Evolutionary conservation across 257 asterid species (phyloP).

Genomic region (Forsythia suspensa): DNA sequence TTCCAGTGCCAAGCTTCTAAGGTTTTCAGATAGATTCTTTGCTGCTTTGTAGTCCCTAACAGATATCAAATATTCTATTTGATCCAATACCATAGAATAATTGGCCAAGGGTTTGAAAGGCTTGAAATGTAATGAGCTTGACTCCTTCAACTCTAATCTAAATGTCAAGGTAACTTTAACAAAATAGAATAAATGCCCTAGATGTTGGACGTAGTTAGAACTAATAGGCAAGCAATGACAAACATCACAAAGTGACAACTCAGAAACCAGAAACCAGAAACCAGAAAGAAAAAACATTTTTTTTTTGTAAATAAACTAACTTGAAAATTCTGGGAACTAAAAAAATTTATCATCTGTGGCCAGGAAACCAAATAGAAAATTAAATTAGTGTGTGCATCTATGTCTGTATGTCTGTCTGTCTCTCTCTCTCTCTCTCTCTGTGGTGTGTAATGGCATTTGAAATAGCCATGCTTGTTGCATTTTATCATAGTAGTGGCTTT

Average conservation of each 20-base stretch:
- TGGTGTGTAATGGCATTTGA: not conserved
- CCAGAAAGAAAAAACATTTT: not conserved
- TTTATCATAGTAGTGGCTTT: not conserved
- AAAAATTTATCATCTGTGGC: not conserved
- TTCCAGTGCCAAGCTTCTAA: conserved; percentile 78
- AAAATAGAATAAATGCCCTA: not conserved
- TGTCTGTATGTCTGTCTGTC: not conserved
- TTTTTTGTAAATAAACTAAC: not conserved
- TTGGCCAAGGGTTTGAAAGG: conserved; percentile 79
- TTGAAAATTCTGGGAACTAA: not conserved
- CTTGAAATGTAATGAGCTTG: conserved; percentile 65
- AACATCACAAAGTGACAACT: not conserved
- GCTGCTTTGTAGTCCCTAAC: conserved; percentile 66
- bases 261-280: not conserved
- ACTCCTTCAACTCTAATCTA: conserved; percentile 64
- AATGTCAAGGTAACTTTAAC: conserved; percentile 50
- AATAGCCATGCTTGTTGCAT: not conserved
- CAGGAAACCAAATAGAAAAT: not conserved
- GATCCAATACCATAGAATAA: conserved; percentile 50
- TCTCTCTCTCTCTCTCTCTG: not conserved
- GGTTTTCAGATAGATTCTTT: conserved; percentile 62
- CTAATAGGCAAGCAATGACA: not conserved
- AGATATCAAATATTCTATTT: conserved; percentile 65
- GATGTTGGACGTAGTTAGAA: not conserved
- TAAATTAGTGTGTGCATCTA: too few species aligned